Evolutionary conservation across 148 eudicot genomes (phyloP).

Genomic region (Chenopodium quinoa): DNA sequence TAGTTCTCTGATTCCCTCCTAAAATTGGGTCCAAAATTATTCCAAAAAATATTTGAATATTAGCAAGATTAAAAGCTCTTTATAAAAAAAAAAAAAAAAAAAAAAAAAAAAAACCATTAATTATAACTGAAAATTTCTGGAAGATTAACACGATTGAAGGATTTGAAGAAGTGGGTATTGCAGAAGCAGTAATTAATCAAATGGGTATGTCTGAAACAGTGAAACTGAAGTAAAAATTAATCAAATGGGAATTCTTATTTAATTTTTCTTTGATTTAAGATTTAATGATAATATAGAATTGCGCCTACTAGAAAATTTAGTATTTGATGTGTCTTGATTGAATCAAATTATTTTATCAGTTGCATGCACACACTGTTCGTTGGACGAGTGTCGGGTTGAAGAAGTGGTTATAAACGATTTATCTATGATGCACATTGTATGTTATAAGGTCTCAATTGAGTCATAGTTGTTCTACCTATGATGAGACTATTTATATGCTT

Average conservation of each 20-base stretch:
- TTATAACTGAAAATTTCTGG: neutral
- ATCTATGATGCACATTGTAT: too few relatives aligned
- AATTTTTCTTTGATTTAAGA: neutral
- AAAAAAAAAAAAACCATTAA: neutral
- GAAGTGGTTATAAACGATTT: too few relatives aligned
- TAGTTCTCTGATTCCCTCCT: neutral
- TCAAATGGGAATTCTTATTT: neutral
- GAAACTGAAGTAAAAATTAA: constrained; percentile 37
- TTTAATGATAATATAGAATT: neutral
- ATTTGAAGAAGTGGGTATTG: constrained; percentile 10
- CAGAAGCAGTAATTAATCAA: neutral
- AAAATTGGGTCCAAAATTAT: too few relatives aligned
- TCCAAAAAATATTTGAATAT: neutral
- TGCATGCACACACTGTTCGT: neutral
- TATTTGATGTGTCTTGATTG: neutral
- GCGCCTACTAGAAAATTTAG: neutral
- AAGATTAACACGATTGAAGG: neutral
- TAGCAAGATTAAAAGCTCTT: neutral
- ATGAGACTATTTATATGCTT: too few relatives aligned
- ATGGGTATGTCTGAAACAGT: constrained; percentile 31
- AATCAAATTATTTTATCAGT: too few relatives aligned
- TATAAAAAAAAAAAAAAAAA: too few relatives aligned
- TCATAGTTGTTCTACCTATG: too few relatives aligned
- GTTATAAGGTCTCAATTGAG: too few relatives aligned
- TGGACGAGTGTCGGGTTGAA: too few relatives aligned